Base-by-base conservation (phyloP, 1,284 basidiomycete species). In the Macrocystidia cucumis region DNA sequence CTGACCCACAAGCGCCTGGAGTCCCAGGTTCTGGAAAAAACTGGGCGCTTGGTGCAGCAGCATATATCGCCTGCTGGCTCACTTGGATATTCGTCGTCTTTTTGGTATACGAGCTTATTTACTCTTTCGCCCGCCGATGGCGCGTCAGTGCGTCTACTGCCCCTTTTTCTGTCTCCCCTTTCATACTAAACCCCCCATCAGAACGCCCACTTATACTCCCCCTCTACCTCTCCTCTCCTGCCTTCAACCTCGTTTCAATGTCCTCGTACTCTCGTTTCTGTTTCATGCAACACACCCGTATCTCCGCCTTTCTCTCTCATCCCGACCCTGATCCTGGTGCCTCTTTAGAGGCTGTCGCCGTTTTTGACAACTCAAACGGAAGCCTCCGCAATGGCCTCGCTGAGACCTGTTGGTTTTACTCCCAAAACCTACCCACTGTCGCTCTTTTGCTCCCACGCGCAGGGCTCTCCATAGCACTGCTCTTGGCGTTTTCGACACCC, bases 61-160 rank as follows among this genome's bases (percentile, higher is more conserved):
- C 82, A 16, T 88, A 89, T 57, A 68, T 80, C 23, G 74, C 81
- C 8, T 87, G 81, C 56, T 90, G 84, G 78, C 55, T 72, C 34
- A 65, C 73, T 28, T 89, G 85, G 71, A 68, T 88, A 23, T 54
- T 83, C 36, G 69, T 74, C n/a, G 74, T 91, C n/a, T 75, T 82
- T 52, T 51, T 91, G 42, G 56, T 86, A 17, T 91, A 90, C 59
- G 87, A 91, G 46, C 54, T 88, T 29, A 61, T 86, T 22, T 91
- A 81, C 54, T 85, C 79, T 29, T 91, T 88, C 55, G 70, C 71
- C 46, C 66, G 88, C 39, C 64, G 84, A 40, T 91, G 89, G 89
- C 72, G 87, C 45, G 67, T 81, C 47, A 83, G 85, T 88, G 11
- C 13, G 9, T 14, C 11, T 13, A 17, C 27, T 21, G 14, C 26